Base-by-base conservation (phyloP, 148 eudicot species). In the Agrostemma githago region DNA sequence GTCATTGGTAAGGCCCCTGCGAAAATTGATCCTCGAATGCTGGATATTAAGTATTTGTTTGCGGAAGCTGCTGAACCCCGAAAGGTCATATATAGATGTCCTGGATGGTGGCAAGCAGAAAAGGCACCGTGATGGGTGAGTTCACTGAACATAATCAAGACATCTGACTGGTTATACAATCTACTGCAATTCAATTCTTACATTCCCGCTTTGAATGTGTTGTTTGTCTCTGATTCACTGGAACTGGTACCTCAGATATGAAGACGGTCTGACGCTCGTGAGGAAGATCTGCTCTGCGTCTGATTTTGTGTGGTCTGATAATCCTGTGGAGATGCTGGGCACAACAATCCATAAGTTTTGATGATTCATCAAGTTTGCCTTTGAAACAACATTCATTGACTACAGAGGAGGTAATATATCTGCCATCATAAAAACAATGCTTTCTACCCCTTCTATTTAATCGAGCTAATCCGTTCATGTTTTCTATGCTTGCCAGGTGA, bases 21-120 rank as follows among this genome's bases (percentile, higher is more conserved):
- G 21, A 94, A 91, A 84, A 88, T 91, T 69, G 98, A 94, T 73
- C 97, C 98, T 10, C 97, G 94, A 20, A 92, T 94, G 73, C 89
- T 94, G 66, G 98, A 94, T 84, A 81, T 91, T 54, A 94, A 88
- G 79, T 90, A 94, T 82, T 79, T 94, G 39, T 94, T 94, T 77
- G 81, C 84, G 67, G 93, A 90, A 74, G 89, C 88, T 74, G 74
- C 79, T 81, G 98, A 89, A 78, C 85, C 93, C 20, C 86, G 86
- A 68, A 89, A 91, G 97, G 86, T 85, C 21, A 20, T n/a, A n/a
- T n/a, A n/a, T 87, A 58, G 97, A 93, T 74, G 92, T 93, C 71
- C 83, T 93, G 4, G 74, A 89, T 76, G 84, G 74, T 68, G 80
- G 89, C 74, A 91, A 85, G 38, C 88, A 85, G 26, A 91, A 89